Conservation (phyloP, 208 protist genomes). For the Strigomonas oncopelti region DNA sequence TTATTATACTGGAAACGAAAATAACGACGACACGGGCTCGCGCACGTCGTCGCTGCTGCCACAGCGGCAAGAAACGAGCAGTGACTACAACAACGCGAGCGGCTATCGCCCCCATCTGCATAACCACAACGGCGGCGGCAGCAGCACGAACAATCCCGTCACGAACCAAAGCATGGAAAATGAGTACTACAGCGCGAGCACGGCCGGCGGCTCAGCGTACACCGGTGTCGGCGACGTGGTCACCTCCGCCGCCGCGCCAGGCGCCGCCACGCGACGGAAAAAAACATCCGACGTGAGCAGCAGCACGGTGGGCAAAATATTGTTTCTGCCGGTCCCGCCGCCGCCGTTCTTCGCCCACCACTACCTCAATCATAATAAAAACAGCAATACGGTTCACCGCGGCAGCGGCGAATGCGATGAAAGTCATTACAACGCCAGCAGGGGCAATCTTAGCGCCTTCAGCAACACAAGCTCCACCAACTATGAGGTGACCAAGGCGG, state of each 20-base stretch:
- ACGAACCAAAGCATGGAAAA: too few species aligned
- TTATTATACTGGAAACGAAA: background rate
- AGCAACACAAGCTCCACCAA: background rate
- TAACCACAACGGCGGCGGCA: too few species aligned
- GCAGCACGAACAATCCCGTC: too few species aligned
- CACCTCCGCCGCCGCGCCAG: too few species aligned
- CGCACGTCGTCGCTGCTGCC: background rate
- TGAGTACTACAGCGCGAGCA: background rate
- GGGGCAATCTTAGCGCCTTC: background rate
- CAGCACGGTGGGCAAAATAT: background rate
- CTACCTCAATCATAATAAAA: background rate
- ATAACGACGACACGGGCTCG: background rate
- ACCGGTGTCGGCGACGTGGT: too few species aligned
- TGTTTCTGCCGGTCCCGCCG: background rate
- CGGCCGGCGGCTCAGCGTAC: too few species aligned
- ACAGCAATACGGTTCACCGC: too few species aligned
- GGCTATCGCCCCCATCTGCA: too few species aligned
- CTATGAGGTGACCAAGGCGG: background rate
- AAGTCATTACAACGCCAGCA: background rate
- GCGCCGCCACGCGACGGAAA: too few species aligned
- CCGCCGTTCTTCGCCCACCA: background rate
- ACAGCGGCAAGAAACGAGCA: background rate
- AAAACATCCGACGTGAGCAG: too few species aligned
- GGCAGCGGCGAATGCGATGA: too few species aligned
- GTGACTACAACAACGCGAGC: too few species aligned